Base-by-base conservation (phyloP, 768 basidiomycete species). In the Mycena belliarum region DNA sequence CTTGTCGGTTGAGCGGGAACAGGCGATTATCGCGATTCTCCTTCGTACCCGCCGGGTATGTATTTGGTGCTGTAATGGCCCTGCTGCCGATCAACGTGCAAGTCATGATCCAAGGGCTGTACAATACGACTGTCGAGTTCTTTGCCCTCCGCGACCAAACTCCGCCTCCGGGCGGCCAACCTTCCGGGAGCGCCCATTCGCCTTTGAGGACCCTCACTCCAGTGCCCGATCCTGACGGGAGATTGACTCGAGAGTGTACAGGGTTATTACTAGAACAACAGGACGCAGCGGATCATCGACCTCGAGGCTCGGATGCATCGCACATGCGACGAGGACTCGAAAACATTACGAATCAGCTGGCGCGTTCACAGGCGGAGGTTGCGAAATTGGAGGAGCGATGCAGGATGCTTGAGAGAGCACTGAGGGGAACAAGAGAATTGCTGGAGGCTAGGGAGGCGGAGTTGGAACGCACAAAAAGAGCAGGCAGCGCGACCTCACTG, bases 341-440 rank as follows among this genome's bases (percentile, higher is more conserved):
- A 68, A 69, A 74, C 54, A 75, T 80, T 46, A 84, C 81, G 68
- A 73, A 77, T 59, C 82, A 86, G 55, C 77, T 86, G 33, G 75
- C 80, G 48, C 80, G 79, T 57, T 77, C 83, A 14, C 79, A 80
- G 60, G 71, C 75, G 53, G 83, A 88, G 48, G 75, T 82, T 21
- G 70, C 78, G 26, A 82, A 79, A 45, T 72, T 86, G 32, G 80
- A 86, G 52, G 89, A 89, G 60, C 79, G 82, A 16, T 87, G 82
- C 71, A 81, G 76, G 69, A 69, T 77, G 67, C 76, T 90, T 47
- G 88, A 91, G 65, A 80, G 75, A 64, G 78, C 84, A 18, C 72
- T 91, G 56, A 82, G 77, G 64, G 88, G 89, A 63, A 83, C 86
- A 46, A 77, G 82, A 48, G 86, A 89, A 14, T 61, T 83, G 46